phyloP scores from a whole-genome alignment of 2,329 filamentous ascomycete species.

The Microsporum canis region DNA sequence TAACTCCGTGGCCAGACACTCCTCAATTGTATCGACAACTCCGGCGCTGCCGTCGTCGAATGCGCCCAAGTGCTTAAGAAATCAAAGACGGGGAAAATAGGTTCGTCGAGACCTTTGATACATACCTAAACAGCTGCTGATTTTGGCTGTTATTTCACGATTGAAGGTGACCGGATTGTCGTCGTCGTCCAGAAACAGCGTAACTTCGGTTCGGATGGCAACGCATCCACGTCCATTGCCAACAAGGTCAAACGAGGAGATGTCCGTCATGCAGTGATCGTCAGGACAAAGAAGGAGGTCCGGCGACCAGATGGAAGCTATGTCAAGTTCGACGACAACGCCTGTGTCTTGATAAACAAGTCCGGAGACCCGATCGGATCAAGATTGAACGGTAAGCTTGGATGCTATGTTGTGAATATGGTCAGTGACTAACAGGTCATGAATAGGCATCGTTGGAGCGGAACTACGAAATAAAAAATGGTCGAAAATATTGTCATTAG shows the following conservation, averaged over 20 bases:
- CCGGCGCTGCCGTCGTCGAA: slow-evolving; percentile 91
- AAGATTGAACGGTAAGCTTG: slow-evolving; percentile 60
- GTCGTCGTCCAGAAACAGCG: slow-evolving; percentile 96
- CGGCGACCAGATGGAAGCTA: slow-evolving; percentile 81
- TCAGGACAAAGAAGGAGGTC: slow-evolving; percentile 78
- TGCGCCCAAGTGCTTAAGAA: slow-evolving; percentile 87
- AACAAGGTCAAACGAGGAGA: slow-evolving; percentile 96
- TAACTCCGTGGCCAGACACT: slow-evolving; percentile 54
- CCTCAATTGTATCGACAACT: slow-evolving; percentile 99
- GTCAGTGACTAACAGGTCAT: not conserved
- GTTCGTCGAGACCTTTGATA: slow-evolving; percentile 40
- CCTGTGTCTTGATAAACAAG: slow-evolving; percentile 95
- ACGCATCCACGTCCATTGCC: slow-evolving; percentile 60
- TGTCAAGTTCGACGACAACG: slow-evolving; percentile 93
- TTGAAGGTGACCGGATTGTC: slow-evolving; percentile 81
- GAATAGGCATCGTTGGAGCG: slow-evolving; percentile 65
- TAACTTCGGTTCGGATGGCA: slow-evolving; percentile 49
- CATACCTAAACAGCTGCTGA: not conserved
- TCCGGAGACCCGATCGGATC: slow-evolving; percentile 88
- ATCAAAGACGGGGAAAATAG: slow-evolving; percentile 74
- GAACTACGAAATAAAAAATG: slow-evolving; percentile 88
- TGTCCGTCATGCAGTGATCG: slow-evolving; percentile 89
- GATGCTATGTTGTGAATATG: not conserved
- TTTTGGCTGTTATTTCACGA: not conserved
- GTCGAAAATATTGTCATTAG: slow-evolving; percentile 96